These are phyloP conservation scores for Escallonia rubra DNA, from an alignment of 129 eudicot species.

Conservation along the genomic window DNA sequence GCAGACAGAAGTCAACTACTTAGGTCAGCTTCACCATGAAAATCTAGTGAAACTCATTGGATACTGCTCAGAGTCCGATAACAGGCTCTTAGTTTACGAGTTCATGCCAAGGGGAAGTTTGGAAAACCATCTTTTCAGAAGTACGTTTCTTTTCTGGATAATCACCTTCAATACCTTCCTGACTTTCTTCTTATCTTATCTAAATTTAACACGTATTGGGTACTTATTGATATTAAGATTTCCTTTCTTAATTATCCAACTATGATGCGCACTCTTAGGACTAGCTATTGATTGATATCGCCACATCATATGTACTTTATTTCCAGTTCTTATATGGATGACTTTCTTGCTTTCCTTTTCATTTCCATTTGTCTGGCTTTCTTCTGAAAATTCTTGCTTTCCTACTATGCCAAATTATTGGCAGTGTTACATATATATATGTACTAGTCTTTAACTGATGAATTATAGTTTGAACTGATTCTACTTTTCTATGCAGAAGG, in stretches of 20 bases:
- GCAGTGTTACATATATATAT: too few relatives aligned
- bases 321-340: too few relatives aligned
- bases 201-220: not conserved
- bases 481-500: slow-evolving; percentile 34
- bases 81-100: slow-evolving; percentile 59
- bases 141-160: slow-evolving; percentile 26
- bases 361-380: too few relatives aligned
- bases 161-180: not conserved
- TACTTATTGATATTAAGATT: too few relatives aligned
- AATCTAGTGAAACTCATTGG: slow-evolving; percentile 71
- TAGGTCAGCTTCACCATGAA: slow-evolving; percentile 59
- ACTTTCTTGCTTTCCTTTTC: too few relatives aligned
- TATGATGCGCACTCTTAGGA: too few relatives aligned
- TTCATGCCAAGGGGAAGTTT: slow-evolving; percentile 65
- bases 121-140: slow-evolving; percentile 63
- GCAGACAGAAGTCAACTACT: slow-evolving; percentile 72
- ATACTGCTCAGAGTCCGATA: slow-evolving; percentile 56
- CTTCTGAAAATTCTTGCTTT: too few relatives aligned
- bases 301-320: too few relatives aligned
- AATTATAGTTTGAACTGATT: not conserved
- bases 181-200: not conserved
- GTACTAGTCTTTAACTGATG: too few relatives aligned
- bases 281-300: too few relatives aligned
- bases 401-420: too few relatives aligned
- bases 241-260: too few relatives aligned